phyloP scores from a whole-genome alignment of 169 alveolate genomes.

The Eimeria zaria region DNA sequence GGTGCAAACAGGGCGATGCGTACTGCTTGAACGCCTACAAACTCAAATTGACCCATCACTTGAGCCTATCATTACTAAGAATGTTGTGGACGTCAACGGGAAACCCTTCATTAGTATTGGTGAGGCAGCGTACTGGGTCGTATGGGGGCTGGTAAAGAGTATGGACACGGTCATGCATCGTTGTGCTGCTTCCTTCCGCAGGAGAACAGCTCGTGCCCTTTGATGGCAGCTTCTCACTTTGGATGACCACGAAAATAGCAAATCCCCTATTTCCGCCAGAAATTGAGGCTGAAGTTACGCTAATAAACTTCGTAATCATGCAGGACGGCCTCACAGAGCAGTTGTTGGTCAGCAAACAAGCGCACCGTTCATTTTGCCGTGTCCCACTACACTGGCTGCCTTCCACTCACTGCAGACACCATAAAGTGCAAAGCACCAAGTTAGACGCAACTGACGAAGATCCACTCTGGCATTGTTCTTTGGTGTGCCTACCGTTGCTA shows the following conservation, averaged over 20 bases:
- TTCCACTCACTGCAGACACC: not conserved
- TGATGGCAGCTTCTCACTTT: slow-evolving; percentile 94
- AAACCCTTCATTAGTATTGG: slow-evolving; percentile 52
- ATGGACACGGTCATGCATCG: not conserved
- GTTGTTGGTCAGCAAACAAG: slow-evolving; percentile 94
- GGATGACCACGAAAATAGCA: slow-evolving; percentile 96
- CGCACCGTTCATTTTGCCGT: slow-evolving; percentile 86
- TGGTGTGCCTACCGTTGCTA: not conserved
- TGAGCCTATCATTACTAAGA: slow-evolving; percentile 62
- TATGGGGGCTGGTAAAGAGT: not conserved
- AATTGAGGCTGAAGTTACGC: slow-evolving; percentile 94
- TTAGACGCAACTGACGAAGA: not conserved
- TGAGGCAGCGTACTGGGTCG: not conserved
- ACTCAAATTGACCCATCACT: slow-evolving; percentile 74
- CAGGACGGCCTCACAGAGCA: slow-evolving; percentile 94
- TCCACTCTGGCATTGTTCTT: not conserved
- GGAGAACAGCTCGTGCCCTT: slow-evolving; percentile 89
- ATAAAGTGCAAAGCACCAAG: not conserved
- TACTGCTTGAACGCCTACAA: slow-evolving; percentile 64
- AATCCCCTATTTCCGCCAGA: slow-evolving; percentile 98
- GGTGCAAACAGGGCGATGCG: slow-evolving; percentile 51
- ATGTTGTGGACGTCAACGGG: slow-evolving; percentile 53
- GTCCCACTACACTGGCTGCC: slow-evolving; percentile 91
- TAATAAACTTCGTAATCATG: slow-evolving; percentile 97
- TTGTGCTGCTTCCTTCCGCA: slow-evolving; percentile 78